Conservation (phyloP, 108 stramenopile species). For the Cyclotella sp. region DNA sequence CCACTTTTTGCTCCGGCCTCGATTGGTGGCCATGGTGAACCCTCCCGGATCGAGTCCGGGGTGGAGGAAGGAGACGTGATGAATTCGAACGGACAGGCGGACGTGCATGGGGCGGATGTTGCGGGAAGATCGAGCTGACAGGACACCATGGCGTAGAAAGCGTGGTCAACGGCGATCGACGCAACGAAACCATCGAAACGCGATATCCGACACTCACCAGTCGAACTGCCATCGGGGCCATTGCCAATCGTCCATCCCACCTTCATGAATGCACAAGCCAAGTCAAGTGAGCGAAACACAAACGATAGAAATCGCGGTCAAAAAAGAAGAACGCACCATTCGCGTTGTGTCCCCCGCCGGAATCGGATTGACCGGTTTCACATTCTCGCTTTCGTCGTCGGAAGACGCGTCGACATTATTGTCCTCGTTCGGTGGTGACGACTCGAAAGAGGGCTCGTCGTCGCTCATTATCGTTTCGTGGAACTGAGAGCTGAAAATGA, state of each 20-base stretch:
- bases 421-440: too few relatives aligned
- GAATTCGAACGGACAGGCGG: conserved; percentile 45
- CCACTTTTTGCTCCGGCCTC: background rate
- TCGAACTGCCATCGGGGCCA: background rate
- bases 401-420: too few relatives aligned
- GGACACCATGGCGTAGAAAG: background rate
- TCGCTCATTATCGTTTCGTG: too few relatives aligned
- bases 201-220: too few relatives aligned
- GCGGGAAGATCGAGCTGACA: background rate
- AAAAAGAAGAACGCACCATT: too few relatives aligned
- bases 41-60: conserved; percentile 43
- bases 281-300: too few relatives aligned
- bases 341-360: too few relatives aligned
- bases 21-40: background rate
- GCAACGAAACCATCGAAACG: background rate
- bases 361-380: too few relatives aligned
- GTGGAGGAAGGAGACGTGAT: conserved; percentile 51
- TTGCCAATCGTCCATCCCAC: background rate
- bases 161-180: background rate
- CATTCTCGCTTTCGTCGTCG: too few relatives aligned
- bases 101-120: conserved; percentile 51
- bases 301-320: too few relatives aligned
- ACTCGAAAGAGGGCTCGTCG: too few relatives aligned
- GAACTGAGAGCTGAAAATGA: too few relatives aligned
- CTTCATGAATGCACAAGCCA: background rate